phyloP scores from a whole-genome alignment of 2,329 filamentous ascomycete genomes.

The Lojkania enalia region DNA sequence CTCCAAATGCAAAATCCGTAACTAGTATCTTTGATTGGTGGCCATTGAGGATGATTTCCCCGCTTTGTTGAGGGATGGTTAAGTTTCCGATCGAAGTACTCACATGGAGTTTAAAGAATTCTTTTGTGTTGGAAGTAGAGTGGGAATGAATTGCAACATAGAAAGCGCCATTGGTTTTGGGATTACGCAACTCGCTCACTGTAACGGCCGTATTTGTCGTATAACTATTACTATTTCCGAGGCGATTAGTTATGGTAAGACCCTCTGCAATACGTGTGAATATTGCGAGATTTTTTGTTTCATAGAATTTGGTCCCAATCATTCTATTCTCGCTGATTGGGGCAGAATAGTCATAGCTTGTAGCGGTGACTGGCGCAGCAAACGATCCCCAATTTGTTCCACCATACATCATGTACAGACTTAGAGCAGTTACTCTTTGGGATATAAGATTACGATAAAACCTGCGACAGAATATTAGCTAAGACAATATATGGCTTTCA shows the following conservation, averaged over 20 bases:
- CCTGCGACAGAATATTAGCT: conserved; percentile 12
- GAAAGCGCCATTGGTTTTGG: conserved; percentile 60
- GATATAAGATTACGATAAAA: conserved; percentile 67
- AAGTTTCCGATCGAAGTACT: conserved; percentile 60
- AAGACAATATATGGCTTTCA: background rate
- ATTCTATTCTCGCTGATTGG: conserved; percentile 63
- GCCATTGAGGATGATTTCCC: conserved; percentile 58
- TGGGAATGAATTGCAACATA: conserved; percentile 62
- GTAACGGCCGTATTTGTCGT: conserved; percentile 57
- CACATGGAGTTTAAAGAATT: conserved; percentile 59
- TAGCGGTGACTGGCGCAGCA: conserved; percentile 60
- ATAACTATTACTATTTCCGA: conserved; percentile 54
- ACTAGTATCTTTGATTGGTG: conserved; percentile 65
- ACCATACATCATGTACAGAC: conserved; percentile 67
- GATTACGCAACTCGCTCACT: conserved; percentile 62
- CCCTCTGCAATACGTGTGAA: conserved; percentile 63
- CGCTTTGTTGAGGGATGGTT: conserved; percentile 57
- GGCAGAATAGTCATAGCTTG: conserved; percentile 66
- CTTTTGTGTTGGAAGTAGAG: conserved; percentile 55
- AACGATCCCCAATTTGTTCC: conserved; percentile 67
- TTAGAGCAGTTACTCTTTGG: conserved; percentile 62
- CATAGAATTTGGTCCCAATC: conserved; percentile 63
- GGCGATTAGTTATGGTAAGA: conserved; percentile 58
- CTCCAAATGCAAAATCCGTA: conserved; percentile 61
- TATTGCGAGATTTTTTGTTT: conserved; percentile 64